Evolutionary conservation across 164 flowering plant species (phyloP).

Genomic region (Aristolochia californica): DNA sequence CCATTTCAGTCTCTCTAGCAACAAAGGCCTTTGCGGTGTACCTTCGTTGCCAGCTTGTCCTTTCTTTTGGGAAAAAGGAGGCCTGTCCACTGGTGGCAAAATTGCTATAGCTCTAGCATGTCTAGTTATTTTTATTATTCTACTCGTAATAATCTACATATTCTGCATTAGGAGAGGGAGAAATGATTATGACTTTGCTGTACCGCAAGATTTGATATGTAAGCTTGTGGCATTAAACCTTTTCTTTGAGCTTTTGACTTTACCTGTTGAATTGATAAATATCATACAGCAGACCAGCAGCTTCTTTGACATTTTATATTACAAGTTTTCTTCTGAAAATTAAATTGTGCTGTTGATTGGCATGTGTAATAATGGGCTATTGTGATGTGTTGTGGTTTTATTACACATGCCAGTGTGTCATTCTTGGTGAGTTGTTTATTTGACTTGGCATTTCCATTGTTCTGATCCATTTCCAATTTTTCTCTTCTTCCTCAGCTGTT

Average conservation of each 20-base stretch:
- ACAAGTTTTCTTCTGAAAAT: no score
- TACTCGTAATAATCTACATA: slow-evolving; percentile 39
- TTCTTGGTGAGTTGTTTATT: not conserved
- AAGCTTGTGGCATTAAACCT: slow-evolving; percentile 20
- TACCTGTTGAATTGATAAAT: no score
- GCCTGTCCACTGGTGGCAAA: slow-evolving; percentile 72
- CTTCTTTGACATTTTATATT: no score
- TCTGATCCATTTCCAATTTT: slow-evolving; percentile 1
- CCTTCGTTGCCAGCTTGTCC: slow-evolving; percentile 81
- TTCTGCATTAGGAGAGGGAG: slow-evolving; percentile 54
- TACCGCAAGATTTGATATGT: slow-evolving; percentile 87
- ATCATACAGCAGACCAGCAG: no score
- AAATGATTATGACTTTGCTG: slow-evolving; percentile 84
- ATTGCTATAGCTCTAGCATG: slow-evolving; percentile 61
- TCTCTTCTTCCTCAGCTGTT: slow-evolving; percentile 44
- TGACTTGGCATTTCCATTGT: not conserved
- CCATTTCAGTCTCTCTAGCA: slow-evolving; percentile 59
- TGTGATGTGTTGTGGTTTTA: no score
- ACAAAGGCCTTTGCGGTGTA: slow-evolving; percentile 89
- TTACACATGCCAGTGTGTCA: no score
- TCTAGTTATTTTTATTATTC: slow-evolving; percentile 30
- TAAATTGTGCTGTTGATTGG: no score
- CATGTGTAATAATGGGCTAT: no score
- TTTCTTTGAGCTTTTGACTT: no score
- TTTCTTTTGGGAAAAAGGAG: slow-evolving; percentile 62